Evolutionary conservation across 805 yeast genomes (phyloP).

Genomic region (Jamesozyma jinghongensis): DNA sequence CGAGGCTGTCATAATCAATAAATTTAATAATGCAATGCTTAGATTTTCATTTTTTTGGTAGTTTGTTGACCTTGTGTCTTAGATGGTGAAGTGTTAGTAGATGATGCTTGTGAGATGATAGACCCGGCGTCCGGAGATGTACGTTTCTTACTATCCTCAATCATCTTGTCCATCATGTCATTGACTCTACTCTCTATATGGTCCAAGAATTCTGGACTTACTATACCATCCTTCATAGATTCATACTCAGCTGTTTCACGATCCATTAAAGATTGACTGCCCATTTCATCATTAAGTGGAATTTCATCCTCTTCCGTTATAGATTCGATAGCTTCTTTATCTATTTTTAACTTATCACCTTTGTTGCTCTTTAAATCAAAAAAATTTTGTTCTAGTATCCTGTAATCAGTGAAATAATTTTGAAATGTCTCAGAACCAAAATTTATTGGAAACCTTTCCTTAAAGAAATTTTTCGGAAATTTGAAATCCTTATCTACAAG

Average conservation of each 20-base stretch:
- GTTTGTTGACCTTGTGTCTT: neutral
- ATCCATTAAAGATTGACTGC: slow-evolving; percentile 1
- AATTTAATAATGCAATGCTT: neutral
- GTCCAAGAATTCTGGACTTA: slow-evolving; percentile 22
- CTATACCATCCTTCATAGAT: slow-evolving; percentile 23
- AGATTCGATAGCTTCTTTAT: slow-evolving; percentile 16
- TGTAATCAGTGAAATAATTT: slow-evolving; percentile 23
- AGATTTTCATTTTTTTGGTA: slow-evolving; percentile 1
- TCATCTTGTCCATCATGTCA: slow-evolving; percentile 18
- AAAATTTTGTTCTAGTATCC: slow-evolving; percentile 27
- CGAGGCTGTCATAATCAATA: too few species aligned
- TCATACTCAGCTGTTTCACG: slow-evolving; percentile 23
- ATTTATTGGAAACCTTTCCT: slow-evolving; percentile 19
- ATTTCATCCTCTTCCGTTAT: slow-evolving; percentile 17
- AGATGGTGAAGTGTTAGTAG: slow-evolving; percentile 5
- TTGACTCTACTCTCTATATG: slow-evolving; percentile 21
- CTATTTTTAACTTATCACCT: slow-evolving; percentile 22
- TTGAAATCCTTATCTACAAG: slow-evolving; percentile 19
- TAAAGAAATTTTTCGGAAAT: slow-evolving; percentile 27
- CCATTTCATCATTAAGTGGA: neutral
- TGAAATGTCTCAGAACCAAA: slow-evolving; percentile 17
- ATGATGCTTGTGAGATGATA: slow-evolving; percentile 2
- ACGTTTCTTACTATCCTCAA: slow-evolving; percentile 18
- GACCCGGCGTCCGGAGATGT: slow-evolving; percentile 3
- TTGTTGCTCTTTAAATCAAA: slow-evolving; percentile 30